Percentiles rank a stretch among this genome's conserved stretches.
phyloP scores from a whole-genome alignment of 73 alveolate genomes.

The Halteria grandinella region DNA sequence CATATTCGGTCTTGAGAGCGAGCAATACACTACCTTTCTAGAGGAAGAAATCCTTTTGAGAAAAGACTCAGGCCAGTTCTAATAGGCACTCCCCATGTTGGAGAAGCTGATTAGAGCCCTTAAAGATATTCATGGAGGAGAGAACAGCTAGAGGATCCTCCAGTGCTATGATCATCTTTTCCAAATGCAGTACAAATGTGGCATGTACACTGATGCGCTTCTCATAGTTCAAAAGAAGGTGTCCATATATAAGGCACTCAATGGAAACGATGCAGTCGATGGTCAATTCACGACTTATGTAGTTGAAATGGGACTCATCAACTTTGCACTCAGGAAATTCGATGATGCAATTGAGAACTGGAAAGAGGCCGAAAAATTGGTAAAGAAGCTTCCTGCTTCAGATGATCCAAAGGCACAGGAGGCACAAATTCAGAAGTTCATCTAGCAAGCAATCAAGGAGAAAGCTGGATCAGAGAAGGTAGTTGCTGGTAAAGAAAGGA shows the following conservation, averaged over 20 bases:
- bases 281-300: not conserved
- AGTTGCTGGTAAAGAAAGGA: too few relatives aligned
- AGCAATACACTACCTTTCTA: slow-evolving; percentile 15
- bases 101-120: slow-evolving; percentile 21
- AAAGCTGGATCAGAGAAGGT: not conserved
- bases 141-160: slow-evolving; percentile 6
- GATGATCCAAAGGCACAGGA: not conserved
- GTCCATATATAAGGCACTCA: slow-evolving; percentile 3
- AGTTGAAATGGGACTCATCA: not conserved
- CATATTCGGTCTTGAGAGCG: slow-evolving; percentile 14
- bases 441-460: not conserved
- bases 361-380: slow-evolving; percentile 1
- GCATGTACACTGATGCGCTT: not conserved
- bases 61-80: not conserved
- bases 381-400: slow-evolving; percentile 4
- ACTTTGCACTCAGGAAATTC: not conserved
- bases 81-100: slow-evolving; percentile 16
- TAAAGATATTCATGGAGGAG: slow-evolving; percentile 40
- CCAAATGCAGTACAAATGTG: not conserved
- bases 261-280: slow-evolving; percentile 30
- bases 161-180: slow-evolving; percentile 2
- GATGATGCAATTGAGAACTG: slow-evolving; percentile 5
- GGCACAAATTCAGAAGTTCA: not conserved
- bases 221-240: slow-evolving; percentile 6
- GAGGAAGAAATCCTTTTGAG: slow-evolving; percentile 7